Evolutionary conservation across 768 basidiomycete genomes (phyloP).

Genomic region (Leccinum boreale): DNA sequence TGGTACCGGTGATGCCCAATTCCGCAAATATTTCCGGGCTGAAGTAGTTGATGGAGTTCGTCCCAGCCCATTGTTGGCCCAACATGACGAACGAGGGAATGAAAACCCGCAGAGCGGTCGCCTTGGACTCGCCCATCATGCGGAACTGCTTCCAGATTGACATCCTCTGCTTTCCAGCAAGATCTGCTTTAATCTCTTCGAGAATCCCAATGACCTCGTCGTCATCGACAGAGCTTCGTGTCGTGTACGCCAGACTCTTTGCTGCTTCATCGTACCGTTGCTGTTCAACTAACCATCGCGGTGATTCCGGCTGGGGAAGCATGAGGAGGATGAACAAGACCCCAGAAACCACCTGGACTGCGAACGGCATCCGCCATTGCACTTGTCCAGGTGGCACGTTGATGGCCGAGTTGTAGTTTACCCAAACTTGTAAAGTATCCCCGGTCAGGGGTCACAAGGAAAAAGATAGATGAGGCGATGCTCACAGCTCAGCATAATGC

Average conservation of each 20-base stretch:
- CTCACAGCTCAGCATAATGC: conserved; percentile 37
- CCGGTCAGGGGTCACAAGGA: not conserved
- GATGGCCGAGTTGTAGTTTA: conserved; percentile 42
- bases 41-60: conserved; percentile 55
- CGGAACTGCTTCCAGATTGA: conserved; percentile 36
- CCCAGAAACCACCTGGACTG: conserved; percentile 51
- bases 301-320: conserved; percentile 52
- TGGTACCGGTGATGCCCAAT: conserved; percentile 44
- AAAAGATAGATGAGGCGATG: not conserved
- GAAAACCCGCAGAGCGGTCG: conserved; percentile 40
- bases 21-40: conserved; percentile 48
- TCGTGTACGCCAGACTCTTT: conserved; percentile 36
- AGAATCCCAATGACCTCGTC: conserved; percentile 35
- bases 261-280: conserved; percentile 41
- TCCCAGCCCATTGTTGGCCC: conserved; percentile 49
- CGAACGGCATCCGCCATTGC: conserved; percentile 55
- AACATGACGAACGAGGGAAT: conserved; percentile 48
- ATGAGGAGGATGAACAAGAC: conserved; percentile 45
- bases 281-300: conserved; percentile 53
- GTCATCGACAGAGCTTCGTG: conserved; percentile 33
- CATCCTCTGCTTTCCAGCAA: conserved; percentile 38
- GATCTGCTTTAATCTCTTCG: conserved; percentile 48
- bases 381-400: conserved; percentile 36
- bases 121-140: conserved; percentile 42
- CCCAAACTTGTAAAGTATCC: conserved; percentile 36